Conservation (phyloP, 2,329 filamentous ascomycete genomes). For the Teratosphaeria destructans region DNA sequence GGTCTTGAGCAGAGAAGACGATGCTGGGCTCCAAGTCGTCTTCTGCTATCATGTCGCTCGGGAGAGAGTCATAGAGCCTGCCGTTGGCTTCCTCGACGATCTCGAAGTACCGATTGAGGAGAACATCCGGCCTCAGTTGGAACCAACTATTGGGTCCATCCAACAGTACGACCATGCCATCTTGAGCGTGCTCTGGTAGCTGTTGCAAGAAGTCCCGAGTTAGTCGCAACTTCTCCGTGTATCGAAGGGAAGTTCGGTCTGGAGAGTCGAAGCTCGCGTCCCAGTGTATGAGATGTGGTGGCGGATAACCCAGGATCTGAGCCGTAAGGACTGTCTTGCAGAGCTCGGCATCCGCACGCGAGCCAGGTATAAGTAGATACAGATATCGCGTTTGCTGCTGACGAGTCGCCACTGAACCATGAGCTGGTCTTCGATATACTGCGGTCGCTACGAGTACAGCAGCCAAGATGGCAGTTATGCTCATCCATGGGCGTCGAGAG, state of each 20-base stretch:
- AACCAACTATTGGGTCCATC: slow-evolving; percentile 13
- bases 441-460: background rate
- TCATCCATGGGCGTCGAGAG: background rate
- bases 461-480: background rate
- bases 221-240: background rate
- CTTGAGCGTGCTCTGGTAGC: background rate
- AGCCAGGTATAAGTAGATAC: slow-evolving; percentile 18
- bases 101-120: slow-evolving; percentile 14
- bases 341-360: slow-evolving; percentile 13
- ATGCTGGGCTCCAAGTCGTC: slow-evolving; percentile 41
- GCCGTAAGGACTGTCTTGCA: slow-evolving; percentile 14
- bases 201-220: background rate
- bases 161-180: background rate
- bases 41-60: slow-evolving; percentile 2
- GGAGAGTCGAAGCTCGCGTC: background rate
- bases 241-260: background rate
- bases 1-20: slow-evolving; percentile 46
- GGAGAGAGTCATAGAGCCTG: slow-evolving; percentile 32
- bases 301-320: slow-evolving; percentile 13
- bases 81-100: slow-evolving; percentile 27
- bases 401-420: background rate
- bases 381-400: slow-evolving; percentile 4
- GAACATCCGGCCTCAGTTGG: slow-evolving; percentile 13
- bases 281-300: slow-evolving; percentile 9
- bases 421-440: background rate